Percentiles rank a stretch among this genome's conserved stretches.
Conservation (phyloP, 129 eudicot species). For the Glebionis coronaria region DNA sequence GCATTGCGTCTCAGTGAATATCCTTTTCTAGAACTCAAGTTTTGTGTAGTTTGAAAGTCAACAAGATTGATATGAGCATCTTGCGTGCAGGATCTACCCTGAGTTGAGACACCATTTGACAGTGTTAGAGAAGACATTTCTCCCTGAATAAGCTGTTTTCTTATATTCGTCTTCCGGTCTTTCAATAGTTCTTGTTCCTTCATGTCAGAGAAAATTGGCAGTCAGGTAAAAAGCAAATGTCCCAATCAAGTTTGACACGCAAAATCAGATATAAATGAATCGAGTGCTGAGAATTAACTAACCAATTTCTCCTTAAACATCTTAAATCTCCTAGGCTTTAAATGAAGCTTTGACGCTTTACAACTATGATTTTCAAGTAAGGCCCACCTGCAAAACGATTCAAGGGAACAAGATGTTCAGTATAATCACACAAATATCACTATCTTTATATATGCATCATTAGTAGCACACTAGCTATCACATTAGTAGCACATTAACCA, state of each 20-base stretch:
- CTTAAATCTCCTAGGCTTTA: slow-evolving; percentile 93
- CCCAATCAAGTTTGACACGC: background rate
- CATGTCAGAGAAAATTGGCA: slow-evolving; percentile 22
- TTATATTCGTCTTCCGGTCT: slow-evolving; percentile 68
- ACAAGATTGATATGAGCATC: slow-evolving; percentile 28
- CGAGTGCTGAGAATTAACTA: slow-evolving; percentile 26
- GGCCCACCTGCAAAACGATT: slow-evolving; percentile 70
- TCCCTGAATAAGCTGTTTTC: slow-evolving; percentile 50
- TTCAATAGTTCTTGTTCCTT: slow-evolving; percentile 81
- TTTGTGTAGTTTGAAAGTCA: slow-evolving; percentile 51
- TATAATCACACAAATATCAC: background rate
- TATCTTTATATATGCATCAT: background rate
- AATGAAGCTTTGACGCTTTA: slow-evolving; percentile 93
- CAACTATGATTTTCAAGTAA: slow-evolving; percentile 85
- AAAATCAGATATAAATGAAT: background rate
- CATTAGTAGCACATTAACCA: no score
- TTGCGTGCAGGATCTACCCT: slow-evolving; percentile 14
- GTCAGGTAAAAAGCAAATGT: background rate
- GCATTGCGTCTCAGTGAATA: slow-evolving; percentile 46
- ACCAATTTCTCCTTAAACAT: slow-evolving; percentile 79
- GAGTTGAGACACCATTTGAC: slow-evolving; percentile 27
- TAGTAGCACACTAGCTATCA: background rate
- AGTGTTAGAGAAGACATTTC: slow-evolving; percentile 50
- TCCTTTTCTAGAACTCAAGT: slow-evolving; percentile 56
- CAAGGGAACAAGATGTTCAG: background rate